These are phyloP conservation scores for Trifolium subterraneum DNA, from an alignment of 306 rosid species.

Conservation along the genomic window DNA sequence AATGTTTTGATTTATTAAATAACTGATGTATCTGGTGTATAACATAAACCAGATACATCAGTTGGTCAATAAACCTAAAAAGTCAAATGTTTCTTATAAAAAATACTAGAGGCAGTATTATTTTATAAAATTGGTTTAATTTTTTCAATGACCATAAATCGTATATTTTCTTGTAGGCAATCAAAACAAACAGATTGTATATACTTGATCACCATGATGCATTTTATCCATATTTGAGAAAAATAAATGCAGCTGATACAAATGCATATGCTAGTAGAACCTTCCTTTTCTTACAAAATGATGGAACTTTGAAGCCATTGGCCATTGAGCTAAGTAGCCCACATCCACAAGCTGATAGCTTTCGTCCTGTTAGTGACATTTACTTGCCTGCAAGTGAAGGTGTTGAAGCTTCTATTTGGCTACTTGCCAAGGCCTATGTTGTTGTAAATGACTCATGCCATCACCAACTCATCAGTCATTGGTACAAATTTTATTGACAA, in stretches of 20 bases:
- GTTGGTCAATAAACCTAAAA: too few relatives aligned
- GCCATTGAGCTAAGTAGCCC: constrained; percentile 72
- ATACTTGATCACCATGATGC: constrained; percentile 73
- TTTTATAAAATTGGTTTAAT: too few relatives aligned
- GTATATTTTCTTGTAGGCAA: constrained; percentile 53
- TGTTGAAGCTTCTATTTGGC: constrained; percentile 62
- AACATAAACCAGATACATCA: too few relatives aligned
- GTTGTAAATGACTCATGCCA: constrained; percentile 67
- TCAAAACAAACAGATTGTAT: constrained; percentile 56
- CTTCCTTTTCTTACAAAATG: constrained; percentile 62
- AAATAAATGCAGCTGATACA: constrained; percentile 51
- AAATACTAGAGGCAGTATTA: too few relatives aligned
- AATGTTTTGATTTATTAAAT: too few relatives aligned
- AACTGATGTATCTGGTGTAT: too few relatives aligned
- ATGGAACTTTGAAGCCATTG: constrained; percentile 79
- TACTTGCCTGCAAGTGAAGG: constrained; percentile 61
- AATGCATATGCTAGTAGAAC: constrained; percentile 71
- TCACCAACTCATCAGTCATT: constrained; percentile 77
- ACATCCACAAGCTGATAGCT: constrained; percentile 59
- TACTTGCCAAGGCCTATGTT: constrained; percentile 74
- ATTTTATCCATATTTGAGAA: constrained; percentile 62
- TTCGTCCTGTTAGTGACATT: constrained; percentile 54
- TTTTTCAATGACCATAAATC: background rate
- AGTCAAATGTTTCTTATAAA: too few relatives aligned
- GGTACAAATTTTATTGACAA: constrained; percentile 45